Conservation (phyloP, 1,139 yeast genomes). For the Schizosaccharomyces versatilis region DNA sequence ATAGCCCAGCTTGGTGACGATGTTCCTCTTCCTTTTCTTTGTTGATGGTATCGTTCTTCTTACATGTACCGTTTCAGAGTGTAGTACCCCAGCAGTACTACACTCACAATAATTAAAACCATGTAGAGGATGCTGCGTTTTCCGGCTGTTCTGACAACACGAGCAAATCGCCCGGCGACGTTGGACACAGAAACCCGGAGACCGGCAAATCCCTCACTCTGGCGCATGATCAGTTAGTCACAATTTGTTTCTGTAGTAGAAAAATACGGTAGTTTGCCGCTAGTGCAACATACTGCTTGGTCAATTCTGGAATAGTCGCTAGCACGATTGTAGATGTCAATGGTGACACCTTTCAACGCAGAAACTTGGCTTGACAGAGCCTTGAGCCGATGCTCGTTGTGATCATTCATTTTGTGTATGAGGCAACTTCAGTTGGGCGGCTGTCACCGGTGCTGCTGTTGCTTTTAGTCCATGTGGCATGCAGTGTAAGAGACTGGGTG, state of each 20-base stretch:
- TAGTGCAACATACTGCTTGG: background rate
- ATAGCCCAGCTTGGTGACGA: too few species aligned
- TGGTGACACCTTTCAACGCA: background rate
- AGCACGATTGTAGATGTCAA: background rate
- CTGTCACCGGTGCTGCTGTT: too few species aligned
- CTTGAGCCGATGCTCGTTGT: background rate
- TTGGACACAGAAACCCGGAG: background rate
- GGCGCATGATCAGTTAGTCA: background rate
- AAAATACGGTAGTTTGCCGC: too few species aligned
- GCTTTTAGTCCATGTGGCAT: too few species aligned
- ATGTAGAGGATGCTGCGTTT: background rate
- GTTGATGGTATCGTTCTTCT: too few species aligned
- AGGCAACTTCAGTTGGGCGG: constrained; percentile 13
- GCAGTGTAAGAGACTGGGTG: too few species aligned
- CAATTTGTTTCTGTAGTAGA: too few species aligned
- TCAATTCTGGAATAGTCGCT: background rate
- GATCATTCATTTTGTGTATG: constrained; percentile 4
- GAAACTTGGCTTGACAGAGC: background rate
- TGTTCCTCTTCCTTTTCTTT: too few species aligned
- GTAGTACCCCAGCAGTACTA: background rate
- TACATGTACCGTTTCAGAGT: background rate
- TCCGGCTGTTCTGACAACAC: background rate
- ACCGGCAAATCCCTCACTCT: background rate
- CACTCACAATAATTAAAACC: background rate
- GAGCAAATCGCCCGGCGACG: background rate